phyloP scores from a whole-genome alignment of 2,329 filamentous ascomycete genomes.

The Amauroascus verrucosus region DNA sequence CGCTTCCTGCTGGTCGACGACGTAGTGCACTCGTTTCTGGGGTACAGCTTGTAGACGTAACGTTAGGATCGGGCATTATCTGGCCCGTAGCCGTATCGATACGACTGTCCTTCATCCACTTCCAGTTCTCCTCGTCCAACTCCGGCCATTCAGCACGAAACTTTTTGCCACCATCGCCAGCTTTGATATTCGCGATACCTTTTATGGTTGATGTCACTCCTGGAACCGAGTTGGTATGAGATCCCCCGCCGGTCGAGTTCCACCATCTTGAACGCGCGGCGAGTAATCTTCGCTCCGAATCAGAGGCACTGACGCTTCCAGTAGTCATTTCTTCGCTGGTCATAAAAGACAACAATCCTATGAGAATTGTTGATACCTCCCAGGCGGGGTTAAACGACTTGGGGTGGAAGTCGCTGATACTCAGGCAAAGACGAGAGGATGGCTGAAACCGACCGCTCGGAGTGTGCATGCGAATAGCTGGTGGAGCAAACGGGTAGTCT shows the following conservation, averaged over 20 bases:
- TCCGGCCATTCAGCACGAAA: slow-evolving; percentile 87
- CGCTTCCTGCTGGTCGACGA: slow-evolving; percentile 51
- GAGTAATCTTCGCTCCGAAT: slow-evolving; percentile 65
- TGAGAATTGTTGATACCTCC: slow-evolving; percentile 94
- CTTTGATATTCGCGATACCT: slow-evolving; percentile 70
- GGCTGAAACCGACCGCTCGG: slow-evolving; percentile 92
- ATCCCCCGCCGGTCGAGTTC: slow-evolving; percentile 89
- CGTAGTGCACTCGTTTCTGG: slow-evolving; percentile 54
- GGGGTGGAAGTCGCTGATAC: slow-evolving; percentile 94
- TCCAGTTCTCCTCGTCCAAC: slow-evolving; percentile 77
- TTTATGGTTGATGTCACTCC: slow-evolving; percentile 48
- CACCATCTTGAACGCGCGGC: slow-evolving; percentile 80
- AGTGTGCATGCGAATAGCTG: slow-evolving; percentile 97
- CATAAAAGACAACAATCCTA: slow-evolving; percentile 93
- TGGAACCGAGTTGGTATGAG: slow-evolving; percentile 43
- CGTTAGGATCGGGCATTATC: slow-evolving; percentile 44
- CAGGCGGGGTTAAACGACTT: slow-evolving; percentile 97
- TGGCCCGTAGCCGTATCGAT: slow-evolving; percentile 69
- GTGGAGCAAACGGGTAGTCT: slow-evolving; percentile 94
- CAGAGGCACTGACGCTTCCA: slow-evolving; percentile 67
- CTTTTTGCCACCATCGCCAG: slow-evolving; percentile 83
- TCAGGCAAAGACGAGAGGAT: slow-evolving; percentile 81
- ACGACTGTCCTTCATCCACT: slow-evolving; percentile 75
- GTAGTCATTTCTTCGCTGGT: slow-evolving; percentile 98
- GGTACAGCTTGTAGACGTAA: slow-evolving; percentile 42